These are phyloP conservation scores for Adansonia digitata DNA, from an alignment of 345 rosid species.

Conservation along the genomic window DNA sequence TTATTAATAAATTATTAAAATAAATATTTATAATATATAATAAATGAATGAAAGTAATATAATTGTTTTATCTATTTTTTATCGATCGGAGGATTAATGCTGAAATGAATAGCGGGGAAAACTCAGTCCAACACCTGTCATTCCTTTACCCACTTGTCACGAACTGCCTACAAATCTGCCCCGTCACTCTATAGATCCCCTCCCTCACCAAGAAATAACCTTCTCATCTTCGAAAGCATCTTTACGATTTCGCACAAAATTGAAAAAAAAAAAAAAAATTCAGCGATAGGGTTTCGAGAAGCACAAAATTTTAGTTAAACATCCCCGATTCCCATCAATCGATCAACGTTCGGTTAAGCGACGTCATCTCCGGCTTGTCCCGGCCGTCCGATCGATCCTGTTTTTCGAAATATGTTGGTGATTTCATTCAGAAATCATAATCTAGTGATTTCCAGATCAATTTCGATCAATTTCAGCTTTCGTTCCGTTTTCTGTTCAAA, in stretches of 20 bases:
- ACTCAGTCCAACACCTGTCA: conserved; percentile 20
- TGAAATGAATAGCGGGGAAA: too few relatives aligned
- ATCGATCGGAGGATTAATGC: too few relatives aligned
- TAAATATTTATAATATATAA: too few relatives aligned
- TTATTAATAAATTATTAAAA: too few relatives aligned
- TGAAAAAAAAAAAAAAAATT: not conserved
- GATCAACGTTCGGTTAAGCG: not conserved
- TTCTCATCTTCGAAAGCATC: not conserved
- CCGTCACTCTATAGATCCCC: conserved; percentile 15
- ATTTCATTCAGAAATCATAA: conserved; percentile 19
- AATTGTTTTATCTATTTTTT: too few relatives aligned
- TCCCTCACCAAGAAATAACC: too few relatives aligned
- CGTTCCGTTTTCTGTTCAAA: conserved; percentile 26
- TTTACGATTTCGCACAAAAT: conserved; percentile 25
- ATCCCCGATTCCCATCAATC: conserved; percentile 4
- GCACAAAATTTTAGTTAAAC: not conserved
- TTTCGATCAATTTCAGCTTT: conserved; percentile 15
- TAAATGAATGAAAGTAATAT: too few relatives aligned
- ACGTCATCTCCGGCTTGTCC: conserved; percentile 14
- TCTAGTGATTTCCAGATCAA: conserved; percentile 14
- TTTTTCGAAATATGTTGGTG: conserved; percentile 31
- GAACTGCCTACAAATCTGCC: not conserved
- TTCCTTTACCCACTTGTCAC: not conserved
- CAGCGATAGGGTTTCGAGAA: conserved; percentile 9
- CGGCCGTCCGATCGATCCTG: conserved; percentile 18